Percentiles rank a stretch among this genome's conserved stretches.
Evolutionary conservation across 768 basidiomycete species (phyloP).

Genomic region (Pisolithus microcarpus): DNA sequence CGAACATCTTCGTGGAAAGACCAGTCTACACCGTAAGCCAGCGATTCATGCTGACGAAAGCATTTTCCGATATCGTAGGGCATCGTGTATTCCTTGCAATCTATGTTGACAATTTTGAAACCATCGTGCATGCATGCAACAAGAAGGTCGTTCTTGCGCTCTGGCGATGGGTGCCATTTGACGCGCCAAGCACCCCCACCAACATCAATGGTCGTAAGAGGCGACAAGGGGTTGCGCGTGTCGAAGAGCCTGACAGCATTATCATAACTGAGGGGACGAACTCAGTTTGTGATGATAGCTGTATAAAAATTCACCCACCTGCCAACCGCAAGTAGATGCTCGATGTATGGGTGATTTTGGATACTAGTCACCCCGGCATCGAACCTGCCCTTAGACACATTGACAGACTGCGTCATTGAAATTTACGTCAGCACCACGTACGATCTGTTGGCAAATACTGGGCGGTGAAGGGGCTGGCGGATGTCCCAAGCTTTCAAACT

Average conservation of each 20-base stretch:
- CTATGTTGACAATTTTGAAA: slow-evolving; percentile 63
- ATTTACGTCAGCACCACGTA: slow-evolving; percentile 20
- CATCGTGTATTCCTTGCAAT: slow-evolving; percentile 7
- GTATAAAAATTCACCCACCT: slow-evolving; percentile 43
- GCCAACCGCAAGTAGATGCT: slow-evolving; percentile 84
- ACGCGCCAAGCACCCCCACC: slow-evolving; percentile 95
- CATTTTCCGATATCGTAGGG: slow-evolving; percentile 40
- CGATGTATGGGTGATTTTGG: slow-evolving; percentile 71
- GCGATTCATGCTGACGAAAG: slow-evolving; percentile 70
- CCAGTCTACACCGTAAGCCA: slow-evolving; percentile 96
- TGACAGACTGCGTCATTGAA: neutral
- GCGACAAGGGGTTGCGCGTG: slow-evolving; percentile 52
- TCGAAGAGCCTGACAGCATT: slow-evolving; percentile 77
- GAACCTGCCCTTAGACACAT: slow-evolving; percentile 46
- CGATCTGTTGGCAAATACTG: slow-evolving; percentile 71
- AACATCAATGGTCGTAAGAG: slow-evolving; percentile 55
- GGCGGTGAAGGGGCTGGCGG: slow-evolving; percentile 50
- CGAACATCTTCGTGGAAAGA: slow-evolving; percentile 35
- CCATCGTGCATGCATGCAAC: slow-evolving; percentile 99
- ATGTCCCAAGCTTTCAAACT: slow-evolving; percentile 89
- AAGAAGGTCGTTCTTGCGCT: slow-evolving; percentile 67
- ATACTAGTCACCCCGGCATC: slow-evolving; percentile 90
- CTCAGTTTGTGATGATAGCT: slow-evolving; percentile 1
- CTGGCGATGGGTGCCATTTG: slow-evolving; percentile 82
- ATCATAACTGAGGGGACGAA: slow-evolving; percentile 59